Evolutionary conservation across 352 stramenopile species (phyloP), one percentile per base, ranked within the genome.

Genomic region (Peronospora belbahrii): DNA sequence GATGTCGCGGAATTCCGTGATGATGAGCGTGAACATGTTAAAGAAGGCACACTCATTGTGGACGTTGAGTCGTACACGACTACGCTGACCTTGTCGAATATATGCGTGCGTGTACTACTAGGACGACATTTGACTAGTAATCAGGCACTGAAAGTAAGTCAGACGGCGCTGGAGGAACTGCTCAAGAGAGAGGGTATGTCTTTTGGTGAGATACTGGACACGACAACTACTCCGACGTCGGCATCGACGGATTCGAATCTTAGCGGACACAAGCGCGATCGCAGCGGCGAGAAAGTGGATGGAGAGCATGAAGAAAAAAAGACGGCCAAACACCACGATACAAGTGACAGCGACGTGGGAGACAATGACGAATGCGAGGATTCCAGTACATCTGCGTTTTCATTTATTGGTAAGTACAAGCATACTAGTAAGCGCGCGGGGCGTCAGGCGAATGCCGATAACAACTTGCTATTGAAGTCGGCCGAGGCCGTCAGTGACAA

Each of bases 1-100:
- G 84, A 95, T 42, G 63, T 94, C 6, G 78, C 70, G 11, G 75
- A 88, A 45, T 95, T 95, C 38, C 65, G 86, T 19, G 82, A 95
- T 42, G 74, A 88, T 50, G 74, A 90, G 33, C 70, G 80, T 36
- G 74, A 87, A 35, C 79, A 93, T 48, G 82, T 95, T 36, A 90
- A 90, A 58, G 84, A 95, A 67, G 83, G 83, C 36, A 92, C 76
- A 25, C 59, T 92, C 14, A 65, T 92, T 46, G 76, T 89, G 13
- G 78, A 91, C 34, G 70, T 86, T 42, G 79, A 91, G 58, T 86
- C 83, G 49, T 91, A 91, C 59, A 69, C 59, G 50, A 87, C 74
- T 38, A 65, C 74, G 49, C 52, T 95, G 2, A 86, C 56, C 30
- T 53, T 92, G 33, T 91, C 80, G 2, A 85, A 88, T 34, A 91